Base-by-base conservation (phyloP, 2,329 filamentous ascomycete species). In the Microdochium bolleyi region DNA sequence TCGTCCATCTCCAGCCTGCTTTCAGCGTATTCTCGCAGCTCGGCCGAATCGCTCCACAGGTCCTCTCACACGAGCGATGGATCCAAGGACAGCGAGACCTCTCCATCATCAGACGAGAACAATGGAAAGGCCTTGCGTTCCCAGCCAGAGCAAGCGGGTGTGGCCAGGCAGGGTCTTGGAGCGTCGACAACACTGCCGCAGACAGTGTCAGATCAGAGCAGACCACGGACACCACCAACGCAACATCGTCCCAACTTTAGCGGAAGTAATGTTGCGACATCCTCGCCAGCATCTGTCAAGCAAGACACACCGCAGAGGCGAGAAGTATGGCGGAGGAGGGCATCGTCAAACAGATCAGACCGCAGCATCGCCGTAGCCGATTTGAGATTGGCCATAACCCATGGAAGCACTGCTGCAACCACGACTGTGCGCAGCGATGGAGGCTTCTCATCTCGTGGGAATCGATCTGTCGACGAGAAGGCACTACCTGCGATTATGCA, bases 1-100 rank as follows among this genome's bases (percentile, higher is more conserved):
- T 72, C 72, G 24, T 82, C 79, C 10, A 66, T 82, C 51, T 78
- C 73, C 14, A 82, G 78, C 61, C 66, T 83, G 11, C 59, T 83
- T 34, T 81, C 77, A 11, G 78, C 79, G 21, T 83, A 83, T 60
- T 76, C 76, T 50, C 67, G 70, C 56, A 73, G 70, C 48, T 73
- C 73, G 7, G 72, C 71, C 46, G 75, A 74, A 50, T 75, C 71
- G 3, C 65, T 71, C 38, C 66, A 71, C 30, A 67, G 64, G 53
- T 72, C 71, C 3, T 74, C 73, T 19, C 69, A 72, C 52, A 72
- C 65, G 48, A 69, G 67, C 30, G 55, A 61, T 38, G 63, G 61
- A 55, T 70, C 69, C 48, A 69, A 68, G 55, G 63, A 66, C 46
- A 69, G 66, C 50, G 65, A 67, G 19, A 64, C 62, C 25, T 62